Conservation (phyloP, 805 yeast species). For the Sungouiella thailandica region DNA sequence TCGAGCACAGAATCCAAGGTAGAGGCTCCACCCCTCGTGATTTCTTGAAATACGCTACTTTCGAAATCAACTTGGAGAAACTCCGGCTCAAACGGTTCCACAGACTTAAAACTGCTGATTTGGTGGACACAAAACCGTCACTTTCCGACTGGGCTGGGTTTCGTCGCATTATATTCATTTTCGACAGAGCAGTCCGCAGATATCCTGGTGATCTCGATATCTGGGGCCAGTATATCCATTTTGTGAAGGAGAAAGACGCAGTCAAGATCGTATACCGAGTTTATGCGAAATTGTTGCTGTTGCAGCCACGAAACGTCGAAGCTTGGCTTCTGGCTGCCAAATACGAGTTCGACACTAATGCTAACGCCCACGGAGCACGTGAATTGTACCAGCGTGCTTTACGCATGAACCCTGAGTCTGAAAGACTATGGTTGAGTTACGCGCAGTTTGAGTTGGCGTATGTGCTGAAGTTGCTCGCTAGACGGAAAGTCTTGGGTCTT, state of each 20-base stretch:
- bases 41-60: conserved; percentile 71
- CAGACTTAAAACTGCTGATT: conserved; percentile 52
- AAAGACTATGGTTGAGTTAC: conserved; percentile 77
- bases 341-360: conserved; percentile 85
- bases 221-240: conserved; percentile 75
- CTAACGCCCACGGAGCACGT: conserved; percentile 86
- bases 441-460: conserved; percentile 84
- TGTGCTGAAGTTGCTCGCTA: conserved; percentile 73
- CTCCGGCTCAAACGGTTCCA: conserved; percentile 66
- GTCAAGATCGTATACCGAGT: conserved; percentile 69
- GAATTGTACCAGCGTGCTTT: conserved; percentile 78
- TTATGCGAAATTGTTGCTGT: conserved; percentile 69
- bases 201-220: conserved; percentile 72
- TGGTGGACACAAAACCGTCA: conserved; percentile 57
- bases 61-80: conserved; percentile 74
- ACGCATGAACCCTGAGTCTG: conserved; percentile 72
- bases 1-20: conserved; percentile 83
- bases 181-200: conserved; percentile 73
- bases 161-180: conserved; percentile 75
- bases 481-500: conserved; percentile 78
- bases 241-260: conserved; percentile 61
- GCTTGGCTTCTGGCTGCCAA: conserved; percentile 95
- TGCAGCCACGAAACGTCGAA: conserved; percentile 87
- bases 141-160: conserved; percentile 85
- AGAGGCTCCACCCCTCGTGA: conserved; percentile 78